Base-by-base conservation (phyloP, 2,329 filamentous ascomycete genomes). In the Alternaria sp. region DNA sequence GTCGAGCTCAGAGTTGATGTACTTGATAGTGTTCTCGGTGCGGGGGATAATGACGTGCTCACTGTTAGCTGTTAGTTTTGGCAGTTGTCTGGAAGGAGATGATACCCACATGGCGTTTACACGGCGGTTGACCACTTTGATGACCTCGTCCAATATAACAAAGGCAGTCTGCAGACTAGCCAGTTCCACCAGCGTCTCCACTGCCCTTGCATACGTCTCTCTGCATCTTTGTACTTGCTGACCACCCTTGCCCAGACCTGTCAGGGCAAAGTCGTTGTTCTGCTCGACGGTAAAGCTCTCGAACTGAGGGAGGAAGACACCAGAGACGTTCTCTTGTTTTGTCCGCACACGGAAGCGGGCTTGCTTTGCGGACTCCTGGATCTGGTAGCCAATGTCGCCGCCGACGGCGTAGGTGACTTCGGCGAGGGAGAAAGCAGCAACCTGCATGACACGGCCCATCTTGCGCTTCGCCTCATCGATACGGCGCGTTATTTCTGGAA, bases 1-100 rank as follows among this genome's bases (percentile, higher is more conserved):
- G 77, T 99, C 95, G 16, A 99, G 87, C 79, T 99, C 95, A 1
- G 94, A 97, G 82, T 98, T 98, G 85, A 98, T 98, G 76, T 98
- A 99, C 82, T 97, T 97, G 84, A 99, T 99, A n/a, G 95, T 99
- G 76, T 98, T 99, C 79, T 99, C 95, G 14, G 95, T 99, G 68
- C 95, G 87, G 12, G 95, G 95, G 73, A 99, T 99, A 71, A 99
- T 98, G 71, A 99, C 92, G 79, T 96, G 92, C 80, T 95, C 92
- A 74, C 88, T 91, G 68, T 18, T 28, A 51, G 30, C 3, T 20
- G 63, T 77, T 52, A 77, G 74, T 38, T 54, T 48, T 22, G 46
- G 45, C 32, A 28, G 22, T 14, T 16, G 18, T 27, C 41, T 27
- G 44, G 52, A 32, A 45, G 41, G n/a, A 36, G 27, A 27, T 54